Evolutionary conservation across 768 basidiomycete species (phyloP), one percentile per base, ranked within the genome.

Genomic region (Lentinula guzmanii): DNA sequence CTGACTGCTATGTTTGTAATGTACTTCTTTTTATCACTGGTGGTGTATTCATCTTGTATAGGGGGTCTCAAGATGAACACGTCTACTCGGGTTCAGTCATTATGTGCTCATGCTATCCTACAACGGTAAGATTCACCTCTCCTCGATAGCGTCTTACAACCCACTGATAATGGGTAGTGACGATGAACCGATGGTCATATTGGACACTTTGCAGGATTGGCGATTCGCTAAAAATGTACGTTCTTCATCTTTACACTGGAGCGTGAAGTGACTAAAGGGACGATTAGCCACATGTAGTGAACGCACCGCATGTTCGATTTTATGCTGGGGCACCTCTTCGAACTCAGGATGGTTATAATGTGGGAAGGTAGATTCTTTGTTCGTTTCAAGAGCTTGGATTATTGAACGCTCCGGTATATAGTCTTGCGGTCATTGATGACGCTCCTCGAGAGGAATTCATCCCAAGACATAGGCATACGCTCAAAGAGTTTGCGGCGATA

Each of bases 401-500:
- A 11, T 42, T 55, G 35, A 37, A 41, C 13, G n/a, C 7, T 55
- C 24, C 28, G 28, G 28, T 21, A 21, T 41, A 9, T 31, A 56
- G 90, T 54, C 75, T 98, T 60, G 89, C 91, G 41, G 81, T 98
- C 35, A 85, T 95, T 63, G 93, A 95, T 64, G 91, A 93, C 67
- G 77, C 83, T 43, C 92, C 94, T 1, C 80, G 90, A 52, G 79
- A 83, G 18, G 94, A 95, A 62, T 97, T 95, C 68, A 86, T 88
- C 8, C 93, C 95, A 8, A 79, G 95, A 50, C 92, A 95, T 67
- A 78, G 94, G 52, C 91, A 96, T 76, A 93, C 93, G 2, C 77
- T 98, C 64, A 96, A 96, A 71, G 95, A 97, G 72, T 97, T 97
- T 68, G 95, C 95, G 61, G 93, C 91, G 2, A 87, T 98, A 60